Evolutionary conservation across 164 flowering plant genomes (phyloP), one percentile per base, ranked within the genome.

Genomic region (Magnolia officinalis): DNA sequence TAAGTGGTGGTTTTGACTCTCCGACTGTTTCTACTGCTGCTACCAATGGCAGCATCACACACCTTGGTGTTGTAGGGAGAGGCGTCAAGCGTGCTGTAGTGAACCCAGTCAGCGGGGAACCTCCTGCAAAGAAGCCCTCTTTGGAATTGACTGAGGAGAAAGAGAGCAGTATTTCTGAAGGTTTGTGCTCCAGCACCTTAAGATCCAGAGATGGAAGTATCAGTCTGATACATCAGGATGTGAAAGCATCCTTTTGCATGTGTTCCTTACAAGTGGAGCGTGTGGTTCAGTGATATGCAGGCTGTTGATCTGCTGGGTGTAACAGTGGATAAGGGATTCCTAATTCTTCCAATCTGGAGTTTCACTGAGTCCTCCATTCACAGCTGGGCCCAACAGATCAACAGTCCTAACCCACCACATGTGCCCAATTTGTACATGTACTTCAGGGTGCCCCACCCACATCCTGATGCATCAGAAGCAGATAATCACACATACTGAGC

Each of bases 1-100:
- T 55, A 65, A 80, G 79, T 78, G 75, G 76, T 79, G 89, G 81
- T 77, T 79, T 86, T 19, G 91, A 86, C 64, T 88, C 91, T 24
- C 89, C 92, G 61, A 85, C 90, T 16, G 80, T 83, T 55, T 88
- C 94, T 16, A 85, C 92, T 73, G 89, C 93, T 73, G 95, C 88
- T 75, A 86, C 90, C 23, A 88, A 80, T 77, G 75, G 87, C 78
- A 88, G 77, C 55, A 92, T 96, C 59, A 92, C 93, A 21, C 88
- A 96, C 83, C 92, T 94, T 50, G 98, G 99, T 50, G 95, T 96
- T 29, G 98, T 96, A 9, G 99, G 99, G 74, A 89, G 99, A 83
- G 98, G 99, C 70, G 94, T 90, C 6, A 96, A 96, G 85, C 89
- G 98, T 74, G 94, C 89, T 13, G 50, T 78, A 49, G 81, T 83